These are phyloP conservation scores for Halophytophthora polymorphica DNA, from an alignment of 352 stramenopile genomes.

Conservation along the genomic window DNA sequence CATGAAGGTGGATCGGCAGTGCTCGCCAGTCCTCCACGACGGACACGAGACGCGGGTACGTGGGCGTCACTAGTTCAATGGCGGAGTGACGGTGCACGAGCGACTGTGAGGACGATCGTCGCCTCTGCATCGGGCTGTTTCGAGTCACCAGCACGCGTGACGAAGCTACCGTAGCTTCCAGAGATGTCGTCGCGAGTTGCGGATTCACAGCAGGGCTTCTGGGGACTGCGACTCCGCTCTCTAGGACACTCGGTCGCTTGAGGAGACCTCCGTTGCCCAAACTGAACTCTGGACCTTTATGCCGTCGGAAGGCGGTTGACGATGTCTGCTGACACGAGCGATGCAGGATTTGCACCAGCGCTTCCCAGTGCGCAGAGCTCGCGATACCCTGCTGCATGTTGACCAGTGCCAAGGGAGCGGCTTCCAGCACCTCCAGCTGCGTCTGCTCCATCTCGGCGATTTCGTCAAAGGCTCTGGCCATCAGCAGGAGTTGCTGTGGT, in stretches of 20 bases:
- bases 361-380: slow-evolving; percentile 32
- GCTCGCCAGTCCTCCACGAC: slow-evolving; percentile 13
- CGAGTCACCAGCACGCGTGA: not conserved
- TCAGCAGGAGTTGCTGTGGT: slow-evolving; percentile 21
- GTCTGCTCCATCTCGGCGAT: slow-evolving; percentile 35
- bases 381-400: slow-evolving; percentile 25
- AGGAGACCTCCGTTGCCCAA: not conserved
- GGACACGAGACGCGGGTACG: slow-evolving; percentile 31
- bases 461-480: slow-evolving; percentile 21
- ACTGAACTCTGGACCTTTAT: slow-evolving; percentile 1
- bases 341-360: slow-evolving; percentile 45
- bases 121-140: not conserved
- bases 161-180: not conserved
- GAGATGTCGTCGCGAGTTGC: no score
- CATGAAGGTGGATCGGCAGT: slow-evolving; percentile 27
- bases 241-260: slow-evolving; percentile 2
- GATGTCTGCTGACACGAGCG: slow-evolving; percentile 21
- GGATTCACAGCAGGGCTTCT: no score
- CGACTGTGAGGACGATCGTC: slow-evolving; percentile 18
- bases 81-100: slow-evolving; percentile 21
- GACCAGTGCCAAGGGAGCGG: slow-evolving; percentile 36
- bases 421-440: slow-evolving; percentile 34
- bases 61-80: slow-evolving; percentile 19
- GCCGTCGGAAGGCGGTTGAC: slow-evolving; percentile 19
- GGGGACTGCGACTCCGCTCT: not conserved